Evolutionary conservation across 441 rosid genomes (phyloP), one percentile per base, ranked within the genome.

Genomic region (Pelargonium hybrid): DNA sequence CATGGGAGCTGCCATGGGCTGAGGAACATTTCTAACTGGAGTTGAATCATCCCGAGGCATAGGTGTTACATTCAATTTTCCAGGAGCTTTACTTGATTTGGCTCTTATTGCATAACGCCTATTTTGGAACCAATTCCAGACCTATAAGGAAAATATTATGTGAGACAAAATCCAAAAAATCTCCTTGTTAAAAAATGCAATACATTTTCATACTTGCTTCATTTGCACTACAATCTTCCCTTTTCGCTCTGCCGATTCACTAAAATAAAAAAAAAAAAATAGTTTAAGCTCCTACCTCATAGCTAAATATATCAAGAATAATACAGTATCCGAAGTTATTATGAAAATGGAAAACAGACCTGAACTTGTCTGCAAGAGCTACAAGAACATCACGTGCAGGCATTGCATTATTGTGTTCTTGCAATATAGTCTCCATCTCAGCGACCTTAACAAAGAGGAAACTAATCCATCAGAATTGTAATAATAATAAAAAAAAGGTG

Each of bases 81-180:
- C 92, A 13, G 98, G 96, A 75, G 85, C 71, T 86, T 87, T 94
- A 71, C 78, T 85, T 48, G 91, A 76, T 82, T 86, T 94, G 48
- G 98, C 96, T 76, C 99, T 83, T 68, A 92, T 78, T 47, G 99
- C 93, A 84, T 92, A 94, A 34, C 99, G 87, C 82, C 84, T 92
- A 78, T 94, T 94, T 79, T 94, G 99, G 82, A 94, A 94, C 99
- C 99, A 94, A 80, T 94, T 94, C 96, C 99, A 94, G 64, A 94
- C 87, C 99, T 94, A 74, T 34, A 69, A 75, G 10, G 65, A 66
- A 56, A 50, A 65, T 10, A 59, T 13, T 20, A 68, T 37, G 23
- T 17, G 21, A 74, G 54, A 50, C 52, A 71, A 50, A 47, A 71
- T 41, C 61, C 21, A 17, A 25, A 79, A 43, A 20, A 34, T 18